A percentile compares a stretch with the other conserved stretches of the same genome.
These are phyloP conservation scores for Grosmannia clavigera DNA, from an alignment of 2,329 filamentous ascomycete genomes.

Conservation along the genomic window DNA sequence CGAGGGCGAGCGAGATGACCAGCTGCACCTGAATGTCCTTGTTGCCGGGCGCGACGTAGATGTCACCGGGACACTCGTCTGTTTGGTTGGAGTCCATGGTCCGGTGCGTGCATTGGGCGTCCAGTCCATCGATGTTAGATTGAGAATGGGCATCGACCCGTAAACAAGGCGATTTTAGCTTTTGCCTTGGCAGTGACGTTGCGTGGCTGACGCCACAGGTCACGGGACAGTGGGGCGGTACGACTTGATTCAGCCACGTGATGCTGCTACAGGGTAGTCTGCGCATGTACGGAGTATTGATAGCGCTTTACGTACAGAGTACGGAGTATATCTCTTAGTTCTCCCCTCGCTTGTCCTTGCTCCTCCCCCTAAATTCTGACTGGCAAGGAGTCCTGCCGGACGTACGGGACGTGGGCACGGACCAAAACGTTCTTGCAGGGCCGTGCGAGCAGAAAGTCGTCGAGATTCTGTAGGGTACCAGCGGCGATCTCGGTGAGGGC, in stretches of 20 bases:
- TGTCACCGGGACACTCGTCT: conserved; percentile 15
- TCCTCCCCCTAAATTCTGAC: conserved; percentile 20
- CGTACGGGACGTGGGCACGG: conserved; percentile 11
- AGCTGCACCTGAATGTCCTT: conserved; percentile 52
- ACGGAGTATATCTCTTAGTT: no score
- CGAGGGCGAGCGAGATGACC: conserved; percentile 57
- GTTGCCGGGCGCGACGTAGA: conserved; percentile 21
- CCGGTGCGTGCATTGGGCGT: not conserved
- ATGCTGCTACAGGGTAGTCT: no score
- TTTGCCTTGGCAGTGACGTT: not conserved
- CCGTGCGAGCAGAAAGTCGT: conserved; percentile 25
- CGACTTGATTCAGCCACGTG: no score
- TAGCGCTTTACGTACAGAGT: no score
- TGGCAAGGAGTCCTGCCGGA: conserved; percentile 16
- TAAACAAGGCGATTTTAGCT: not conserved
- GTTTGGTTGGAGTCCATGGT: conserved; percentile 14
- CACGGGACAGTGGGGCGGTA: not conserved
- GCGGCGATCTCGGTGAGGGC: conserved; percentile 51
- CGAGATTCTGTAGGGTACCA: conserved; percentile 44
- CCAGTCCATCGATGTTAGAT: not conserved
- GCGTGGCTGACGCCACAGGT: not conserved
- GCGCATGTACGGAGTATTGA: no score
- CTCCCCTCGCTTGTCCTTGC: no score
- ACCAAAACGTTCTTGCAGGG: conserved; percentile 27
- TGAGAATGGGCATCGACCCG: not conserved